Percentiles rank a stretch among this genome's conserved stretches.
phyloP scores from a whole-genome alignment of 2,329 filamentous ascomycete species.

The Amauroascus niger region DNA sequence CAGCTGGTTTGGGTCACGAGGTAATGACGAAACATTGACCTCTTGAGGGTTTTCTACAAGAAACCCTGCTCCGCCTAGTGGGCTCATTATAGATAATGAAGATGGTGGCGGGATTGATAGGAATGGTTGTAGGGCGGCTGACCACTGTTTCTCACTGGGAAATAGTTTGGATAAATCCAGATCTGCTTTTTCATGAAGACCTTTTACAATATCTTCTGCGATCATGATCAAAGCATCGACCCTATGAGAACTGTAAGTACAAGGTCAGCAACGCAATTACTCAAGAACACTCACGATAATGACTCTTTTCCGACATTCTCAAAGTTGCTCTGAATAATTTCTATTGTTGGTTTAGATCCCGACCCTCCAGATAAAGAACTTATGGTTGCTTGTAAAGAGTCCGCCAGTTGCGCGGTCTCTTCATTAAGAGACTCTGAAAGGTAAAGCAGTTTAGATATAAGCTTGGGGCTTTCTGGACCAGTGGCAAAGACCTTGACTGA shows the following conservation, averaged over 20 bases:
- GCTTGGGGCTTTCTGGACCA: constrained; percentile 39
- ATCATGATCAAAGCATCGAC: constrained; percentile 49
- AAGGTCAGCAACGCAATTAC: neutral
- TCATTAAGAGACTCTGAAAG: constrained; percentile 47
- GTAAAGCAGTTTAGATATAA: constrained; percentile 45
- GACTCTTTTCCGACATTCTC: constrained; percentile 36
- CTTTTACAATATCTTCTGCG: constrained; percentile 39
- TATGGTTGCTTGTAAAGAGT: constrained; percentile 27
- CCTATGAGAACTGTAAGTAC: constrained; percentile 33
- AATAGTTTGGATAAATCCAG: constrained; percentile 42
- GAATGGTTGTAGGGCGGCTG: constrained; percentile 49
- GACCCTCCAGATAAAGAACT: constrained; percentile 32
- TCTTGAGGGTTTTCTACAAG: constrained; percentile 41
- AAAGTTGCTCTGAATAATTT: constrained; percentile 46
- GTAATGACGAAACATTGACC: constrained; percentile 26
- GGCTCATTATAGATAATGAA: constrained; percentile 64
- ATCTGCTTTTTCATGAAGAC: neutral
- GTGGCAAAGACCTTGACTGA: constrained; percentile 38
- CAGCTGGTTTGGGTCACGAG: constrained; percentile 58
- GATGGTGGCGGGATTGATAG: constrained; percentile 35
- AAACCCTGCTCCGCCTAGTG: constrained; percentile 59
- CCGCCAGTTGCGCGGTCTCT: constrained; percentile 38
- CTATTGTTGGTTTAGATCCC: constrained; percentile 40
- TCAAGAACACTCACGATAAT: constrained; percentile 34
- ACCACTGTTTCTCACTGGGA: constrained; percentile 58